Conservation (phyloP, 139 green algal species). For the Pleodorina starrii region DNA sequence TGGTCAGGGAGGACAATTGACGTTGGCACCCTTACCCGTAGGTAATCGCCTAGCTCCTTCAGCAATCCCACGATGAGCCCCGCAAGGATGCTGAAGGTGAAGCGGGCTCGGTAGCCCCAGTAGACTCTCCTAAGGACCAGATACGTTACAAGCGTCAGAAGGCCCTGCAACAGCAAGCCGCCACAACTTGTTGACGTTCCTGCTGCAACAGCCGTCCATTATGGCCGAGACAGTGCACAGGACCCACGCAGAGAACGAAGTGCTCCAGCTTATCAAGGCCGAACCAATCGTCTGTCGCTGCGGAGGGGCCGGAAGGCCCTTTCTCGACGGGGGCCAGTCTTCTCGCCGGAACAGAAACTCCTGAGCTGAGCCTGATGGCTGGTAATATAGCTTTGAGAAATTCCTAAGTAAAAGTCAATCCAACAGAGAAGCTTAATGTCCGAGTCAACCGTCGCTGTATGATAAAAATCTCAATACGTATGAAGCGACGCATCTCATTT, state of each 20-base stretch:
- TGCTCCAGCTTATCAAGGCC: slow-evolving; percentile 45
- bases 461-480: no score
- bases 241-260: slow-evolving; percentile 35
- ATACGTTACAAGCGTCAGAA: slow-evolving; percentile 2
- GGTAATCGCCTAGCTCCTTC: slow-evolving; percentile 40
- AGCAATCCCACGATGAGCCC: slow-evolving; percentile 18
- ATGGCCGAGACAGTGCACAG: not conserved
- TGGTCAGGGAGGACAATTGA: no score
- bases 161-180: not conserved
- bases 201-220: no score
- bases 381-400: no score
- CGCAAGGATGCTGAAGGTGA: slow-evolving; percentile 17
- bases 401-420: no score
- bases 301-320: not conserved
- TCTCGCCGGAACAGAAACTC: no score
- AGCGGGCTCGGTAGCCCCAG: not conserved
- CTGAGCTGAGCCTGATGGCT: no score
- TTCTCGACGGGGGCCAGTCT: not conserved
- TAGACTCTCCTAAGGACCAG: not conserved
- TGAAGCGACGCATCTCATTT: no score
- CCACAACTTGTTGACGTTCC: no score
- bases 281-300: slow-evolving; percentile 12
- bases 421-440: no score
- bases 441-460: no score
- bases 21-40: not conserved